Percentiles rank a stretch among this genome's conserved stretches.
phyloP scores from a whole-genome alignment of 1,284 basidiomycete species.

The Abortiporus biennis region DNA sequence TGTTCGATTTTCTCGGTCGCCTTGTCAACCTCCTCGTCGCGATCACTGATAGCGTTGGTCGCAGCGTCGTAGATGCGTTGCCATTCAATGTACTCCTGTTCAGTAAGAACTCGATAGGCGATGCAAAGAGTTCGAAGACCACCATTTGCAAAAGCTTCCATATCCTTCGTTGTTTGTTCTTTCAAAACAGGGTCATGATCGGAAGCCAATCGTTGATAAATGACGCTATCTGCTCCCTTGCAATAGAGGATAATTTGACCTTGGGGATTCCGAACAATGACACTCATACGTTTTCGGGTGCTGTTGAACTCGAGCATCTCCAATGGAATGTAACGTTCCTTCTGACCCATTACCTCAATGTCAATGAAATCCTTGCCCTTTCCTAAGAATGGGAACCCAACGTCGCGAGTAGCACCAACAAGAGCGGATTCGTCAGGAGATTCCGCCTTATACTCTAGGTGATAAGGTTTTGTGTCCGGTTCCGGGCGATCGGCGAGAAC shows the following conservation, averaged over 20 bases:
- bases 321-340: conserved; percentile 77
- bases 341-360: conserved; percentile 88
- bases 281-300: conserved; percentile 91
- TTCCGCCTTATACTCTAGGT: conserved; percentile 91
- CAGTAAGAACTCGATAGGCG: conserved; percentile 73
- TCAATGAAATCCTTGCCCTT: conserved; percentile 75
- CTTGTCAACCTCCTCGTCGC: conserved; percentile 89
- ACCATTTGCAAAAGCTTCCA: conserved; percentile 91
- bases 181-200: conserved; percentile 76
- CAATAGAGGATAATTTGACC: conserved; percentile 82
- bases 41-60: conserved; percentile 63
- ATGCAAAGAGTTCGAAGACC: conserved; percentile 92
- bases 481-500: conserved; percentile 80
- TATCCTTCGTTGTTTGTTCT: conserved; percentile 75
- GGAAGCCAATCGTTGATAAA: conserved; percentile 77
- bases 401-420: conserved; percentile 87
- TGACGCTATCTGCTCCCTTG: conserved; percentile 96
- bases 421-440: conserved; percentile 94
- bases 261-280: conserved; percentile 79
- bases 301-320: conserved; percentile 91
- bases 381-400: conserved; percentile 87
- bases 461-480: conserved; percentile 54
- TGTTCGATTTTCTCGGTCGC: conserved; percentile 84
- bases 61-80: conserved; percentile 80
- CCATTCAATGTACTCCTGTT: conserved; percentile 86